phyloP scores from a whole-genome alignment of 352 stramenopile species.

The Globisporangium nagaii region DNA sequence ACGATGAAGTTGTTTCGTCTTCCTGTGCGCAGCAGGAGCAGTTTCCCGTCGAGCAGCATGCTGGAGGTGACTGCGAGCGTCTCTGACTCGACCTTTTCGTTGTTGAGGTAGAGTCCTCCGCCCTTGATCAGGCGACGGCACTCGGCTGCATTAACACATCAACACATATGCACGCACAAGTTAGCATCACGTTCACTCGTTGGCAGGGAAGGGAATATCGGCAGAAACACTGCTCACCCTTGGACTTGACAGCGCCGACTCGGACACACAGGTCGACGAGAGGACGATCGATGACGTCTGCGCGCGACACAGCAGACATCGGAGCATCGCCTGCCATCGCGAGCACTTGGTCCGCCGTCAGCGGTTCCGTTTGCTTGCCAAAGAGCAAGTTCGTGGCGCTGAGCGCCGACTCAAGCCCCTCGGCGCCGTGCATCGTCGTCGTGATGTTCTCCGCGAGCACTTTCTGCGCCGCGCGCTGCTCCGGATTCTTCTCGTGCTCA shows the following conservation, averaged over 20 bases:
- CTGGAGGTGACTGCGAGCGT: constrained; percentile 22
- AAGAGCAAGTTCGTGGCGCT: constrained; percentile 66
- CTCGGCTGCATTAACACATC: constrained; percentile 71
- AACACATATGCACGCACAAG: not conserved
- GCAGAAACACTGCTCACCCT: constrained; percentile 59
- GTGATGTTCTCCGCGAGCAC: constrained; percentile 84
- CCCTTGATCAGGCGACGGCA: constrained; percentile 94
- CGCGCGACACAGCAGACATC: constrained; percentile 22
- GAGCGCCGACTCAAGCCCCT: constrained; percentile 65
- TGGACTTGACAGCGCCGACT: constrained; percentile 88
- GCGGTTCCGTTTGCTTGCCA: constrained; percentile 44
- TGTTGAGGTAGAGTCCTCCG: constrained; percentile 93
- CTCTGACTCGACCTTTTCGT: constrained; percentile 70
- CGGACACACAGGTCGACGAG: constrained; percentile 91
- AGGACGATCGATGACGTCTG: constrained; percentile 60
- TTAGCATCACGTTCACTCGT: not conserved
- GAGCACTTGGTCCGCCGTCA: constrained; percentile 69
- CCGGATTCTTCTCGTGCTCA: constrained; percentile 67
- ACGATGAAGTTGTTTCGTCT: constrained; percentile 83
- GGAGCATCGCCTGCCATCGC: constrained; percentile 64
- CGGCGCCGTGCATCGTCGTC: constrained; percentile 90
- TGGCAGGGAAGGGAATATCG: not conserved
- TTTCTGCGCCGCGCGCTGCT: constrained; percentile 73
- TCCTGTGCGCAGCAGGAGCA: constrained; percentile 66
- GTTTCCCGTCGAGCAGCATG: constrained; percentile 58